Evolutionary conservation across 208 protist species (phyloP).

Genomic region (Leishmania mexicana): DNA sequence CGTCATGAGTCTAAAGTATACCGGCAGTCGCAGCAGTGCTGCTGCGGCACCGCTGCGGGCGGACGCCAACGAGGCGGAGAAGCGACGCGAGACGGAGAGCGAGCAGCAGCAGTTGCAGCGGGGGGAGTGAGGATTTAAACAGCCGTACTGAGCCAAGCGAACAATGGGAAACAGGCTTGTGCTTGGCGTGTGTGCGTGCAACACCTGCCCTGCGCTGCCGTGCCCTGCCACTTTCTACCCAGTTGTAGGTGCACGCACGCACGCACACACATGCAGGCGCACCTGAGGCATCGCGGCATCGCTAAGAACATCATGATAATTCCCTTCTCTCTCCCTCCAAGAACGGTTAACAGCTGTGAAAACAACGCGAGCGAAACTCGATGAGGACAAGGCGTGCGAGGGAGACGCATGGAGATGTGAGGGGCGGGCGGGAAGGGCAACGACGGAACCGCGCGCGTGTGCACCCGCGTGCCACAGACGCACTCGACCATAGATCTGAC

Average conservation of each 20-base stretch:
- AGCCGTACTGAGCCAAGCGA: not conserved
- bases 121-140: not conserved
- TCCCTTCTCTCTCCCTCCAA: no score
- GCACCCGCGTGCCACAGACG: not conserved
- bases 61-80: conserved; percentile 29
- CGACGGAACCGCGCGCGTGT: not conserved
- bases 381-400: not conserved
- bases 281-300: not conserved
- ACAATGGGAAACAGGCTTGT: no score
- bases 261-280: not conserved
- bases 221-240: not conserved
- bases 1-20: conserved; percentile 60
- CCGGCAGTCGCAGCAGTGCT: not conserved
- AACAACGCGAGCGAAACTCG: not conserved
- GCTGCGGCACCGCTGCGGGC: not conserved
- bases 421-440: not conserved
- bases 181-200: not conserved
- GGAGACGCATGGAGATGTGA: not conserved
- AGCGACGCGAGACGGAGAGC: not conserved
- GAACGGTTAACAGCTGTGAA: not conserved
- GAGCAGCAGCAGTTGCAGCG: conserved; percentile 11
- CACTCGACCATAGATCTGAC: not conserved
- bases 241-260: not conserved
- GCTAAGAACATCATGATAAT: not conserved
- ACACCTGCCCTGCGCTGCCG: not conserved